phyloP scores from a whole-genome alignment of 306 rosid species.

The Hippophae rhamnoides region DNA sequence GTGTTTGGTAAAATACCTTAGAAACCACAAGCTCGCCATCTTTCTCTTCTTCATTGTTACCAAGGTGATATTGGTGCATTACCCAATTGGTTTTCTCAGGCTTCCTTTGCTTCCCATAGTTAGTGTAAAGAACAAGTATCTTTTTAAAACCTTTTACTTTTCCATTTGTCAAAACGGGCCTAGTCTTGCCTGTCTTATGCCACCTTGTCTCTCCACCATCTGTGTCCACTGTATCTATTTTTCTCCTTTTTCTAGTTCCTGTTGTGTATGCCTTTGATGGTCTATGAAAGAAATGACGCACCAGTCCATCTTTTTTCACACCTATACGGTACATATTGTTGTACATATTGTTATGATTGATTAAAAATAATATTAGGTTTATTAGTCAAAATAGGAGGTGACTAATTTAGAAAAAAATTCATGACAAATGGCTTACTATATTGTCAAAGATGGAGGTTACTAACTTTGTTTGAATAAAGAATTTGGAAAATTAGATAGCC shows the following conservation, averaged over 20 bases:
- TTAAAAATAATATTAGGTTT: too few species aligned
- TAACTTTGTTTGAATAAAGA: too few species aligned
- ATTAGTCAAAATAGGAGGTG: too few species aligned
- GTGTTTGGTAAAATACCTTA: conserved; percentile 72
- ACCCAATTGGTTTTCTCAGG: conserved; percentile 82
- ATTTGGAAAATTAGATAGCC: too few species aligned
- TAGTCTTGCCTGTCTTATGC: conserved; percentile 17
- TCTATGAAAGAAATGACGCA: conserved; percentile 17
- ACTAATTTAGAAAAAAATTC: too few species aligned
- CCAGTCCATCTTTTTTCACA: conserved; percentile 11
- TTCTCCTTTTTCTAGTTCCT: conserved; percentile 9
- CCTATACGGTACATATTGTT: background rate
- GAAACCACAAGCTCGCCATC: conserved; percentile 75
- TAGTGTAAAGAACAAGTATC: conserved; percentile 64
- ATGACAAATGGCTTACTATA: too few species aligned
- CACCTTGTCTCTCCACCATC: conserved; percentile 15
- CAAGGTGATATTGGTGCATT: conserved; percentile 65
- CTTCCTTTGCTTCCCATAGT: conserved; percentile 64
- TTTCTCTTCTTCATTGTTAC: conserved; percentile 54
- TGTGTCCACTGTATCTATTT: conserved; percentile 4
- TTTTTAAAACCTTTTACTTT: conserved; percentile 55
- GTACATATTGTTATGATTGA: too few species aligned
- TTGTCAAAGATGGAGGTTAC: too few species aligned
- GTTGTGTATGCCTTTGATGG: conserved; percentile 19
- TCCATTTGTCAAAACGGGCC: conserved; percentile 8